Conservation (phyloP, 192 early-diverging fungal genomes). For the Glomus cerebriforme region DNA sequence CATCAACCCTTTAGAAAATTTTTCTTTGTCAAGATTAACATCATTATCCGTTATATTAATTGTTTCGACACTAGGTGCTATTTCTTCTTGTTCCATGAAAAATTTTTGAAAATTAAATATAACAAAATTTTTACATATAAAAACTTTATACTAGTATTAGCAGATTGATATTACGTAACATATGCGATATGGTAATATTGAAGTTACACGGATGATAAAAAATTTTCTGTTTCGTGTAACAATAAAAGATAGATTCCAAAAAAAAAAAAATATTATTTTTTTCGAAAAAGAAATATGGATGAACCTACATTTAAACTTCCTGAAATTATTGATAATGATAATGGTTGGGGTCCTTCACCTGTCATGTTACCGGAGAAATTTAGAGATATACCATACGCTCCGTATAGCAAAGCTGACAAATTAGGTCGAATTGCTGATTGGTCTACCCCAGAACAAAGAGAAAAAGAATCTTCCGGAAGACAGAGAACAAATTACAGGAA, state of each 20-base stretch:
- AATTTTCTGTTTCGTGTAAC: too few species aligned
- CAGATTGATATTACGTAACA: too few species aligned
- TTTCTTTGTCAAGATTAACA: constrained; percentile 14
- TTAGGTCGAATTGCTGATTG: constrained; percentile 95
- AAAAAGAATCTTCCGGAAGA: constrained; percentile 58
- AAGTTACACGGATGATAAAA: too few species aligned
- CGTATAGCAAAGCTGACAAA: constrained; percentile 94
- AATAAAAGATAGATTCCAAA: too few species aligned
- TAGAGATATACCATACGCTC: constrained; percentile 89
- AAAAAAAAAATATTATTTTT: too few species aligned
- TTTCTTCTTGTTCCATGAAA: background rate
- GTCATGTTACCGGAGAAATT: constrained; percentile 65
- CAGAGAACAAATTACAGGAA: constrained; percentile 42
- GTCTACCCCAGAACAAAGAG: constrained; percentile 70
- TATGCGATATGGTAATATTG: too few species aligned
- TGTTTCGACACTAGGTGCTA: background rate
- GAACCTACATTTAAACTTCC: constrained; percentile 72
- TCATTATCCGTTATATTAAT: background rate
- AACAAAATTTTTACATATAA: too few species aligned
- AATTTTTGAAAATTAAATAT: too few species aligned
- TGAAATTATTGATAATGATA: constrained; percentile 74
- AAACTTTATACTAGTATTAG: too few species aligned
- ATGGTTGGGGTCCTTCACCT: constrained; percentile 85
- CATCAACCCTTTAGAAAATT: constrained; percentile 46
- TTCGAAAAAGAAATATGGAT: background rate